phyloP scores from a whole-genome alignment of 768 basidiomycete species.

The Russula lepida region DNA sequence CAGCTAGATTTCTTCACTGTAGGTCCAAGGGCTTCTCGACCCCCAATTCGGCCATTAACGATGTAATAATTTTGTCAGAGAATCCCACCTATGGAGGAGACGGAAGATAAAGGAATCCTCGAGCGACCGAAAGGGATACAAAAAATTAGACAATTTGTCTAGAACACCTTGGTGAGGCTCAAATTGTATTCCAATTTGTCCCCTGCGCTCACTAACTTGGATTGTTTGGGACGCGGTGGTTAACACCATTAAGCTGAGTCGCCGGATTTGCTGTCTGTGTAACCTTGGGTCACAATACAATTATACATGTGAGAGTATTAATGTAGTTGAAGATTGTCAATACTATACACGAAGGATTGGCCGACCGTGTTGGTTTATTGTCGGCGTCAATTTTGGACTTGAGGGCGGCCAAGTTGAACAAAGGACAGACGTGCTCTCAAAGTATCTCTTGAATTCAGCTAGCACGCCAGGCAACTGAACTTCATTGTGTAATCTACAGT shows the following conservation, averaged over 20 bases:
- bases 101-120: slow-evolving; percentile 12
- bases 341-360: background rate
- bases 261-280: too few species aligned
- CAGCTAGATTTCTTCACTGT: slow-evolving; percentile 18
- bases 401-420: background rate
- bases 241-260: too few species aligned
- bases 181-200: background rate
- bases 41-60: background rate
- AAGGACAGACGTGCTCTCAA: background rate
- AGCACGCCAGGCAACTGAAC: too few species aligned
- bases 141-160: slow-evolving; percentile 11
- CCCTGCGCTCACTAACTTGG: too few species aligned
- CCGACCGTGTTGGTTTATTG: background rate
- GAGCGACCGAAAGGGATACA: background rate
- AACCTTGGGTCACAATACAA: background rate
- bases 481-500: too few species aligned
- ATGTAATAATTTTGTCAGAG: slow-evolving; percentile 2
- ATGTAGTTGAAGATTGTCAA: slow-evolving; percentile 14
- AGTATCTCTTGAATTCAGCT: background rate
- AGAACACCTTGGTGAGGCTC: too few species aligned
- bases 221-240: too few species aligned
- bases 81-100: slow-evolving; percentile 18
- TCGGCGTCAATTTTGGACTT: background rate
- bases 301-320: slow-evolving; percentile 13
- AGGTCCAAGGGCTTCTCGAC: background rate